Evolutionary conservation across 148 eudicot species (phyloP), one percentile per base, ranked within the genome.

Genomic region (Spergularia marina): DNA sequence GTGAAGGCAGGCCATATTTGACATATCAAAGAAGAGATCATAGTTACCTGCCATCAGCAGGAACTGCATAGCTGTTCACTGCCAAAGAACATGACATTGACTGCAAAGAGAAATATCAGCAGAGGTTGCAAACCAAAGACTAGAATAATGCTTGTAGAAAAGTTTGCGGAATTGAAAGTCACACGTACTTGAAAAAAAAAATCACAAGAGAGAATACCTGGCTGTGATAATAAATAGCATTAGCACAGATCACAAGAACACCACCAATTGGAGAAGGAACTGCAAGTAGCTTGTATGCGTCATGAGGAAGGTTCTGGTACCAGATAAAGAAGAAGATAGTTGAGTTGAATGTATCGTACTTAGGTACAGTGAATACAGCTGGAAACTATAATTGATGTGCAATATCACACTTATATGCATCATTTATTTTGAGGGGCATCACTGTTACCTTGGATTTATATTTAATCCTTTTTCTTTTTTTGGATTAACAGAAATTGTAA

Each of bases 231-330:
- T 92, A 90, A 73, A 95, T 87, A 18, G 91, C 82, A 83, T 95
- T 95, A 62, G 96, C 83, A 85, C 92, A 77, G 74, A 95, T 83
- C 53, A 89, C 96, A 76, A 95, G 86, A 77, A 95, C 96, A 73
- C 99, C 98, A 58, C 98, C 98, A 83, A 94, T 89, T 73, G 98
- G 98, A 82, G 98, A 87, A 80, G 98, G 98, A 82, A 95, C 99
- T 10, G 99, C 97, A 78, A 95, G 97, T 79, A 95, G 92, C 91
- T 95, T 92, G 86, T 89, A 92, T 20, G 96, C 94, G 82, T 95
- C 99, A 86, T 94, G 93, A 52, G 98, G 97, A 66, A 94, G 94
- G 74, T 85, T 87, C 98, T 94, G 90, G 75, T 67, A 72, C 70
- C 66, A 79, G 55, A 75, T 68, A 75, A 10, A 73, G 54, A 62